Conservation (phyloP, 2,329 filamentous ascomycete genomes). For the Epichloe hybrida region DNA sequence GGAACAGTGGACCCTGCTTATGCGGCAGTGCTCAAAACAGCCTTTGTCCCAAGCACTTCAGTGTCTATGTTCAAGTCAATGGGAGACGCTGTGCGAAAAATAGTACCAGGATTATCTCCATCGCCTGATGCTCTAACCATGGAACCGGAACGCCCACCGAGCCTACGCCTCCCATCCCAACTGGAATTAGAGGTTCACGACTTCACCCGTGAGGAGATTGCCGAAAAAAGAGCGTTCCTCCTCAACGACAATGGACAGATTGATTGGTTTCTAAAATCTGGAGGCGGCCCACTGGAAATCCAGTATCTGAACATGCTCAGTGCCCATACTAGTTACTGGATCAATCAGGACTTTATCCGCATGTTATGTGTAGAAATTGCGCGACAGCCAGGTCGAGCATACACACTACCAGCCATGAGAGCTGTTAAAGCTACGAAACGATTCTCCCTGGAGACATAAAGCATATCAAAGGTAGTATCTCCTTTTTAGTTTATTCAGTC, state of each 20-base stretch:
- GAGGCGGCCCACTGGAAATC: conserved; percentile 78
- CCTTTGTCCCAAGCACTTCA: conserved; percentile 63
- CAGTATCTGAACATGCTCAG: conserved; percentile 96
- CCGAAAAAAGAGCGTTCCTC: conserved; percentile 74
- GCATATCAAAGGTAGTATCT: not conserved
- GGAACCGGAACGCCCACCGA: conserved; percentile 22
- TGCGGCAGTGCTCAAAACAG: conserved; percentile 60
- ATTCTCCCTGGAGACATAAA: conserved; percentile 8
- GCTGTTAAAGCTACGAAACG: conserved; percentile 40
- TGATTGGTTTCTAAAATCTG: conserved; percentile 75
- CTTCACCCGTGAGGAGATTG: conserved; percentile 82
- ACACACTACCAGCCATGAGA: conserved; percentile 43
- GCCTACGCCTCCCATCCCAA: conserved; percentile 42
- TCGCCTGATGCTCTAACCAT: conserved; percentile 16
- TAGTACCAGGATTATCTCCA: conserved; percentile 40
- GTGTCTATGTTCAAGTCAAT: conserved; percentile 52
- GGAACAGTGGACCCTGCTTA: conserved; percentile 76
- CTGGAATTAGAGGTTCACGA: conserved; percentile 94
- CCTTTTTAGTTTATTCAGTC: too few species aligned
- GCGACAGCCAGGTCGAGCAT: conserved; percentile 51
- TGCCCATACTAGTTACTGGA: conserved; percentile 92
- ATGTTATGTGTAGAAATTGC: conserved; percentile 84
- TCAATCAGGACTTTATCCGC: conserved; percentile 72
- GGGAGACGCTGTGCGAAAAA: conserved; percentile 45
- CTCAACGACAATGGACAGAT: conserved; percentile 96